A percentile compares a stretch with the other conserved stretches of the same genome.
phyloP scores from a whole-genome alignment of 2,329 filamentous ascomycete species.

The Pseudogymnoascus sp. region DNA sequence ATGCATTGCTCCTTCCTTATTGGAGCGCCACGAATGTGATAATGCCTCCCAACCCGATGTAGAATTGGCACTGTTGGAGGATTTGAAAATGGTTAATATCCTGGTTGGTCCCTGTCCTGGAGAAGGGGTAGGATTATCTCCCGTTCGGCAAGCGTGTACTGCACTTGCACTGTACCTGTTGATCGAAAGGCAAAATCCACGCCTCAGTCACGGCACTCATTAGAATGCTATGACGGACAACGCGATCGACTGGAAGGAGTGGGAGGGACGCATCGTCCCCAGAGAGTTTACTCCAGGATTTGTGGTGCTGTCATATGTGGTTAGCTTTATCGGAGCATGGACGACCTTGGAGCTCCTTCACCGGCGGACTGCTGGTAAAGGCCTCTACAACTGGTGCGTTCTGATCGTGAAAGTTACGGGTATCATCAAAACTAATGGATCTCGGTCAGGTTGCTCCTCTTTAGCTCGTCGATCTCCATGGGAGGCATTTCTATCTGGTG shows the following conservation, averaged over 20 bases:
- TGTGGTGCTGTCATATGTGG: constrained; percentile 60
- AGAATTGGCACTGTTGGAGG: neutral
- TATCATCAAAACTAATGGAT: neutral
- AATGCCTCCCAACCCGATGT: neutral
- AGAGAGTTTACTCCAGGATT: constrained; percentile 52
- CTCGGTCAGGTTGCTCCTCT: constrained; percentile 49
- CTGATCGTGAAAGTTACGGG: neutral
- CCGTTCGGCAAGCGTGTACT: neutral
- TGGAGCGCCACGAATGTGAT: neutral
- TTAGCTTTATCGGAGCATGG: constrained; percentile 68
- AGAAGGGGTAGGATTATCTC: neutral
- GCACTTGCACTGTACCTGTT: neutral
- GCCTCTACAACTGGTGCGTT: constrained; percentile 61
- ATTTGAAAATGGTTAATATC: constrained; percentile 1
- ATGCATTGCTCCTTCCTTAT: neutral
- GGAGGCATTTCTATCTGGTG: constrained; percentile 69
- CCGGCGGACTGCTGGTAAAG: constrained; percentile 62
- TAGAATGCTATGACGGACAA: constrained; percentile 11
- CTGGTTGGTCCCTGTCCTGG: neutral
- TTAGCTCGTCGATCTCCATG: constrained; percentile 63
- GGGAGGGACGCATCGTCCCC: constrained; percentile 39
- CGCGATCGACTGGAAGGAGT: constrained; percentile 10
- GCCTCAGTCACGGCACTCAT: neutral
- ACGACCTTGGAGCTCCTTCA: constrained; percentile 80
- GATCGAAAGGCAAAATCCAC: neutral